Percentiles rank a stretch among this genome's conserved stretches.
Conservation (phyloP, 176 grass and related monocot genomes). For the Oryza rufipogon region DNA sequence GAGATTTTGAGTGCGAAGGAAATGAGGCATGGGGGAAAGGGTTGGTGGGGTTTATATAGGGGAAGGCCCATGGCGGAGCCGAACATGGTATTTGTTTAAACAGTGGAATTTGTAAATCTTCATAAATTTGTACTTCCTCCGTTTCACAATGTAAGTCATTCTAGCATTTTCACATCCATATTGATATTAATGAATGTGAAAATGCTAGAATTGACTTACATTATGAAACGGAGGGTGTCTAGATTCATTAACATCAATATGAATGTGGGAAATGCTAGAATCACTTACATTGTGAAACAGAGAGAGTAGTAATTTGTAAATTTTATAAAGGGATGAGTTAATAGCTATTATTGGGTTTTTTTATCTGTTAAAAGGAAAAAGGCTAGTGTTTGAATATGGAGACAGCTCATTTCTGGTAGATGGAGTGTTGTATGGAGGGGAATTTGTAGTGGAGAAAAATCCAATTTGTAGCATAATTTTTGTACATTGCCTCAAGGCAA, state of each 20-base stretch:
- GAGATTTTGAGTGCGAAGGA: neutral
- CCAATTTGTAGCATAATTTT: neutral
- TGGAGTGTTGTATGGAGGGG: neutral
- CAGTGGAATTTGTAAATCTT: neutral
- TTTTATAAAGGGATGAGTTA: no score
- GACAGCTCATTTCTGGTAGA: neutral
- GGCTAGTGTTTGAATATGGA: neutral
- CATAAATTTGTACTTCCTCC: neutral
- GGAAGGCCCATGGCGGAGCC: conserved; percentile 15
- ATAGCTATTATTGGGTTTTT: neutral
- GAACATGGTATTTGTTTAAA: conserved; percentile 31
- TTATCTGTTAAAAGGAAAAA: neutral
- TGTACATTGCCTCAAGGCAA: neutral
- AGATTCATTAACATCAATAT: no score
- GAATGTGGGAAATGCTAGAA: no score
- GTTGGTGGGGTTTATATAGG: conserved; percentile 55
- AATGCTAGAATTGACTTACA: no score
- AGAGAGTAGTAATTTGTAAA: neutral
- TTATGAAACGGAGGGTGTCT: no score
- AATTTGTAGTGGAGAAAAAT: neutral
- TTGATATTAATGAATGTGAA: no score
- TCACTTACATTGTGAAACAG: no score
- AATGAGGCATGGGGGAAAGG: conserved; percentile 39
- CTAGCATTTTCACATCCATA: no score
- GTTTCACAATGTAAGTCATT: no score